phyloP scores from a whole-genome alignment of 1,284 basidiomycete genomes.

The Microbotryum silenes-acaulis region DNA sequence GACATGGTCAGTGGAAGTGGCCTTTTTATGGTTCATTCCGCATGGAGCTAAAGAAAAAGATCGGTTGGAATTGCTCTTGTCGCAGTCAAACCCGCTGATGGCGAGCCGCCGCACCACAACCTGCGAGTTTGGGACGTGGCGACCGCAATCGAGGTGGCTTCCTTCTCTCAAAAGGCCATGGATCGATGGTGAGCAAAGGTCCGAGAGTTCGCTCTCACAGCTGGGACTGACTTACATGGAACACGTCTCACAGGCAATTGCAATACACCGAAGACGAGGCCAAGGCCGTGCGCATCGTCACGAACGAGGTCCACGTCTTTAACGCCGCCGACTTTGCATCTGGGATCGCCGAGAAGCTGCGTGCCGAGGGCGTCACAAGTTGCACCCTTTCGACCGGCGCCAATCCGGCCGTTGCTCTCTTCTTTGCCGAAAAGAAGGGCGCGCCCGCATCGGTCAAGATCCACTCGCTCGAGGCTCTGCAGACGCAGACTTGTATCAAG shows the following conservation, averaged over 20 bases:
- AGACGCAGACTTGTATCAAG: slow-evolving; percentile 59
- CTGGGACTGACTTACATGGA: slow-evolving; percentile 3
- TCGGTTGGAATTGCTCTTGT: background rate
- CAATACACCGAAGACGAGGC: slow-evolving; percentile 88
- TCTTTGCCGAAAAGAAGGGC: slow-evolving; percentile 92
- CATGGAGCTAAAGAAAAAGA: background rate
- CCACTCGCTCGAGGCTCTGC: slow-evolving; percentile 63
- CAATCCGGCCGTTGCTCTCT: slow-evolving; percentile 77
- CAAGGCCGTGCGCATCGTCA: slow-evolving; percentile 74
- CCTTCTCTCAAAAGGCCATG: slow-evolving; percentile 74
- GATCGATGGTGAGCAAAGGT: slow-evolving; percentile 55
- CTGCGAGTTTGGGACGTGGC: slow-evolving; percentile 73
- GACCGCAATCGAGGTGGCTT: slow-evolving; percentile 68
- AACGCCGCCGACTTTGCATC: slow-evolving; percentile 67
- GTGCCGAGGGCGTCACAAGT: slow-evolving; percentile 68
- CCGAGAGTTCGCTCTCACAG: background rate
- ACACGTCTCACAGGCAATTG: slow-evolving; percentile 50
- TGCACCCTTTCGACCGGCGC: slow-evolving; percentile 71
- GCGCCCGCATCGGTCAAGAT: slow-evolving; percentile 85
- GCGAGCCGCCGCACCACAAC: slow-evolving; percentile 70
- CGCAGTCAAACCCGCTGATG: slow-evolving; percentile 67
- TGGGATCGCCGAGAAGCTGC: slow-evolving; percentile 71
- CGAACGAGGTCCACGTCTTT: slow-evolving; percentile 81
- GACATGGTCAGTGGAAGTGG: slow-evolving; percentile 52
- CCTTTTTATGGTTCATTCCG: background rate